These are phyloP conservation scores for Phytophthora chlamydospora DNA, from an alignment of 352 stramenopile genomes.

Conservation along the genomic window DNA sequence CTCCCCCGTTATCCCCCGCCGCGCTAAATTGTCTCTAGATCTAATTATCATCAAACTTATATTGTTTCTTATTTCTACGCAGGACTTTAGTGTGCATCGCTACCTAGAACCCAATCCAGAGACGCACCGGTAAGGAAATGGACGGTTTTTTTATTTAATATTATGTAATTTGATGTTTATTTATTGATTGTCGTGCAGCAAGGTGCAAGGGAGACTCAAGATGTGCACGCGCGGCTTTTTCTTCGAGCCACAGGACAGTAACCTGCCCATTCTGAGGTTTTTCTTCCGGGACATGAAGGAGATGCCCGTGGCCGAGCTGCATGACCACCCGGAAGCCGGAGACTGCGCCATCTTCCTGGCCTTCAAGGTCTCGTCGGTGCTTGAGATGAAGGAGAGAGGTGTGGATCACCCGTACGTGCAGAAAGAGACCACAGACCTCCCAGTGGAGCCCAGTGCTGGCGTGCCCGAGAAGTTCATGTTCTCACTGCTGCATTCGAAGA, in stretches of 20 bases:
- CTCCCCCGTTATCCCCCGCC: not conserved
- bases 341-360: slow-evolving; percentile 69
- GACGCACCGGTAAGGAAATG: slow-evolving; percentile 48
- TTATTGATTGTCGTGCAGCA: slow-evolving; percentile 41
- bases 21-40: not conserved
- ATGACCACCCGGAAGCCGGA: slow-evolving; percentile 42
- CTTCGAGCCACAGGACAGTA: slow-evolving; percentile 91
- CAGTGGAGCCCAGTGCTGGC: not conserved
- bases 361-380: slow-evolving; percentile 59
- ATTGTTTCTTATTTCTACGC: slow-evolving; percentile 16
- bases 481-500: slow-evolving; percentile 80
- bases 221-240: slow-evolving; percentile 91
- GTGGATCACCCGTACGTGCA: slow-evolving; percentile 85
- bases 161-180: slow-evolving; percentile 6
- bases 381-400: slow-evolving; percentile 90
- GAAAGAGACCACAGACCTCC: slow-evolving; percentile 44
- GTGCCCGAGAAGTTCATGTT: slow-evolving; percentile 78
- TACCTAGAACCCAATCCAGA: slow-evolving; percentile 67
- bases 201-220: slow-evolving; percentile 84
- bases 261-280: slow-evolving; percentile 84
- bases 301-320: slow-evolving; percentile 61
- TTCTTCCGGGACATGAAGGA: slow-evolving; percentile 86
- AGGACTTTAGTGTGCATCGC: slow-evolving; percentile 88
- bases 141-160: slow-evolving; percentile 9
- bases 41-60: not conserved